A percentile compares a stretch with the other conserved stretches of the same genome.
Conservation (phyloP, 1,284 basidiomycete genomes). For the Tetrapyrgos nigripes region DNA sequence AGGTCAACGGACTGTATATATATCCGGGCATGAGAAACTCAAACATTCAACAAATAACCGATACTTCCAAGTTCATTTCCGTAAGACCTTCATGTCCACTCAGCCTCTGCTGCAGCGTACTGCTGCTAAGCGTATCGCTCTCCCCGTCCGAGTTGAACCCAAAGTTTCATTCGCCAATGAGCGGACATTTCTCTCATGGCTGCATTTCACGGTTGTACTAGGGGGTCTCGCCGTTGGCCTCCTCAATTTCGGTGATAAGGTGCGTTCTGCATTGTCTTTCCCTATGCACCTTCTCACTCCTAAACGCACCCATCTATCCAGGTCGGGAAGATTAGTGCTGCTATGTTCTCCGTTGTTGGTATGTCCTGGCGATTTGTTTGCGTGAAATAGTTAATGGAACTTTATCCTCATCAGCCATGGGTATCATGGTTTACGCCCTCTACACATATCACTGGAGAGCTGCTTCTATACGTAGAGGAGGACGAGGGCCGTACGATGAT, state of each 20-base stretch:
- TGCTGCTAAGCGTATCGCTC: conserved; percentile 92
- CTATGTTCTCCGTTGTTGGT: conserved; percentile 93
- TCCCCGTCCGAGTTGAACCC: conserved; percentile 93
- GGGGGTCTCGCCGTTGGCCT: conserved; percentile 96
- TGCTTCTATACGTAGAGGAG: conserved; percentile 89
- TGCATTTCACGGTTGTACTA: conserved; percentile 94
- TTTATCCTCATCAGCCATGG: conserved; percentile 72
- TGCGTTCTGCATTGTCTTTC: conserved; percentile 35
- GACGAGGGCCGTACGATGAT: conserved; percentile 97
- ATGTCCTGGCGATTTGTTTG: conserved; percentile 37
- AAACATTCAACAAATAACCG: too few species aligned
- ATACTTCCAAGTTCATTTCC: too few species aligned
- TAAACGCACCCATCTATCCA: conserved; percentile 32
- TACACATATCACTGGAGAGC: conserved; percentile 98
- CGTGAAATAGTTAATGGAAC: conserved; percentile 13
- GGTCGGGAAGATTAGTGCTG: conserved; percentile 92
- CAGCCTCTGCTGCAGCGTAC: conserved; percentile 98
- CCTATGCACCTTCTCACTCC: background rate
- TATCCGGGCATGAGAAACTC: too few species aligned
- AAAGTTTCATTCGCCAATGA: conserved; percentile 97
- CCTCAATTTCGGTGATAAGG: conserved; percentile 96
- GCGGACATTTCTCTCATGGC: conserved; percentile 95
- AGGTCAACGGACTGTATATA: too few species aligned
- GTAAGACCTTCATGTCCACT: conserved; percentile 81
- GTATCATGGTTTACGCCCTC: conserved; percentile 95